Base-by-base conservation (phyloP, 345 rosid genomes). In the Raphanus sativus region DNA sequence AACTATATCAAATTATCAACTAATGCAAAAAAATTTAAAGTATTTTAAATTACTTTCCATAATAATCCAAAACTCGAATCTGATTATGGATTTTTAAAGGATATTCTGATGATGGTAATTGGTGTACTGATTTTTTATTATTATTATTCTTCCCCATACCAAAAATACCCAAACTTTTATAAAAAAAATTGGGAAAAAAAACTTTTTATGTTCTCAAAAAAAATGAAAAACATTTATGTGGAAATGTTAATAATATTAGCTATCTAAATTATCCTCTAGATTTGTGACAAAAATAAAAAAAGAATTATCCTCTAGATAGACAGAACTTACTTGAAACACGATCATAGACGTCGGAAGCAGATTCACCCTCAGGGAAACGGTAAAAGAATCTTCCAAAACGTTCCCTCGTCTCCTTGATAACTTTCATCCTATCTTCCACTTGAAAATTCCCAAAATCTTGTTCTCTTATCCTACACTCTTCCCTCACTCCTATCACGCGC, bases 371-470 rank as follows among this genome's bases (percentile, higher is more conserved):
- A 3, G 98, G 97, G 32, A 94, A 94, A 28, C 98, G 86, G 71
- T 86, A 94, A 80, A 83, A 94, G 81, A 90, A 94, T 79, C 98
- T 67, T 3, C 97, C 98, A 64, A 92, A 94, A 42, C 81, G 81
- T 81, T 89, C 90, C 48, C 98, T 85, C 0, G 91, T 82, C 84
- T 90, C 88, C 80, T 92, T 92, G 2, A 89, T 82, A 67, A 12
- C 75, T 74, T 81, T 84, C 98, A 94, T 94, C 67, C 98, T 83
- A 75, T 92, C 94, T 76, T 78, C 75, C 4, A 90, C 92, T 87
- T 94, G 83, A 65, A 94, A 94, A 34, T 94, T 94, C 48, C 98
- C 98, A 58, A 94, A 94, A 78, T 94, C 98, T 81, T 94, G 98
- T 67, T 94, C 98, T 59, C 98, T 77, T 11, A 94, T 80, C 79